These are phyloP conservation scores for Mucor racemosus DNA, from an alignment of 371 early-diverging fungal species.

Conservation along the genomic window DNA sequence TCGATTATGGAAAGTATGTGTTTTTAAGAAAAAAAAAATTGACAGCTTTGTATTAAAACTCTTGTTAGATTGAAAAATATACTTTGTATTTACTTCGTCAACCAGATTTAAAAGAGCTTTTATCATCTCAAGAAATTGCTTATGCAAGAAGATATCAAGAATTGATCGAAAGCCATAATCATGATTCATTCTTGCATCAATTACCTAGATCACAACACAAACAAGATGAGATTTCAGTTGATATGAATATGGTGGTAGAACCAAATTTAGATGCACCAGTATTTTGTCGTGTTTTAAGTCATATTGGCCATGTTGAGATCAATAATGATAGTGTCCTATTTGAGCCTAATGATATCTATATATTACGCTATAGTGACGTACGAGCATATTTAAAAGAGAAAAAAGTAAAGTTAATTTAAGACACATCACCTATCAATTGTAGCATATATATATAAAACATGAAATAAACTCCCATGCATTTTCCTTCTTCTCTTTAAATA, in stretches of 20 bases:
- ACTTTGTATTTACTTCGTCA: constrained; percentile 47
- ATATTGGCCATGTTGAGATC: constrained; percentile 52
- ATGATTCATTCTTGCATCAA: constrained; percentile 57
- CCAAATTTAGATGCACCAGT: constrained; percentile 78
- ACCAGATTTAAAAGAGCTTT: constrained; percentile 29
- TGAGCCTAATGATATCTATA: constrained; percentile 22
- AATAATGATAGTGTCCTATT: constrained; percentile 3
- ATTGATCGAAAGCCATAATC: constrained; percentile 48
- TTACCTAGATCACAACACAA: constrained; percentile 62
- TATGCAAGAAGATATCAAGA: constrained; percentile 58
- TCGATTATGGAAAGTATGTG: constrained; percentile 64
- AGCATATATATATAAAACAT: background rate
- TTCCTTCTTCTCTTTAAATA: background rate
- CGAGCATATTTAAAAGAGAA: constrained; percentile 24
- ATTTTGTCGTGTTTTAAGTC: constrained; percentile 65
- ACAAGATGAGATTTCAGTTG: constrained; percentile 52
- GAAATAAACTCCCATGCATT: background rate
- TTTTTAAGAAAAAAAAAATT: too few relatives aligned
- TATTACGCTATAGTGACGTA: constrained; percentile 38
- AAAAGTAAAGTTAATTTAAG: constrained; percentile 30
- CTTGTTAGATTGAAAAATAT: constrained; percentile 55
- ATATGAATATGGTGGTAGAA: constrained; percentile 57
- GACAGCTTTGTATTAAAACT: background rate
- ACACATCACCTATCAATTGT: background rate
- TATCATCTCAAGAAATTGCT: constrained; percentile 53